Base-by-base conservation (phyloP, 73 alveolate genomes). In the Symbiodinium natans region DNA sequence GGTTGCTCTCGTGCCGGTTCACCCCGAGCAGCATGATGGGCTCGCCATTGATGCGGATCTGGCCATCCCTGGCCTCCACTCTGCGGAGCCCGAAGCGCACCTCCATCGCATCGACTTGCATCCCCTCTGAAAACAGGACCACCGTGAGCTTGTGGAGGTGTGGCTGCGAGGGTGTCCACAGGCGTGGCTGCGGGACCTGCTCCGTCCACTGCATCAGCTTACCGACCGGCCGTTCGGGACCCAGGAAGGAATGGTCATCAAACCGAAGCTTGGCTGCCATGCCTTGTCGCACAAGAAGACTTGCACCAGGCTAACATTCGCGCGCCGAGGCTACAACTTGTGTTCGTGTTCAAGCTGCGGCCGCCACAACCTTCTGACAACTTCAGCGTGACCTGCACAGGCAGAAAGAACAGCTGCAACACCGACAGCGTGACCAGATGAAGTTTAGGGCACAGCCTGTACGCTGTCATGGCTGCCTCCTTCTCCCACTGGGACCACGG, bases 61-160 rank as follows among this genome's bases (percentile, higher is more conserved):
- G 84, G 40, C 88, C 54, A 4, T 41, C 39, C 56, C 19, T 52
- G 17, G 89, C 36, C 80, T 41, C 97, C 41, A 90, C 75, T 33
- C 25, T 3, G 31, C 97, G 97, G 56, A 90, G 89, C 40, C 97
- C 97, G 54, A 90, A 90, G 54, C 97, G 97, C 34, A 73, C 97
- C 5, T 17, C 6, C 2, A 41, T 46, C 41, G 89, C 87, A 73
- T 90, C 97, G 75, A 90, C 89, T 86, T 89, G 56, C 83, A 8
- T 74, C 40, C 54, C 95, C 87, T 11, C 36, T 19, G 46, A 21
- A 46, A 59, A 17, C 68, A 87, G 84, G 42, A 41, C 33, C 42
- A 89, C 38, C 52, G 74, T 63, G 34, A 68, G 84, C 74, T 4
- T 1, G 29, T 89, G 95, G 86, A 89, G 86, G 40, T 39, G 34